Base-by-base conservation (phyloP, 805 yeast species). In the Torulaspora indica region DNA sequence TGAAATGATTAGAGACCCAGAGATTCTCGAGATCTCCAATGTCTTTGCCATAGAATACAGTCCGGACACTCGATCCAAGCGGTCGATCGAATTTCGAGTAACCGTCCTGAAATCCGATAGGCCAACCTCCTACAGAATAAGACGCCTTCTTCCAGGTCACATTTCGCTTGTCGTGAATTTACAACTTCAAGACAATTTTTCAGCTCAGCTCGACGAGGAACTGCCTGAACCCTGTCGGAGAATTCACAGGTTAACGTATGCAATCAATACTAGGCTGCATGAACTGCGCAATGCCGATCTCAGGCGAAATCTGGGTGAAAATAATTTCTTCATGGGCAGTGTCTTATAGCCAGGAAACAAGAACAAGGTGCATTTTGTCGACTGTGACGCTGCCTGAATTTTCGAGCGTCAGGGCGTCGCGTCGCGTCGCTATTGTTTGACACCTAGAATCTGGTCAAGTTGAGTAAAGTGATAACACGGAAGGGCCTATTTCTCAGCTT, bases 261-360 rank as follows among this genome's bases (percentile, higher is more conserved):
- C 45, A 8, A 28, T 58, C 7, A 37, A 54, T 12, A 49, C 24
- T 27, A 43, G 40, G 27, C 18, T 43, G 2, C 29, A 43, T 15
- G 55, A 48, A 33, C 45, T 60, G 35, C 48, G 61, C 30, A 51
- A 53, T 20, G 48, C 46, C 15, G 62, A 61, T 17, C 49, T 63
- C 17, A 56, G 63, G 35, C 58, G 62, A 35, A 56, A 58, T 36
- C 43, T 61, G 24, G 67, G 66, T 23, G 62, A 60, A 36, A 61
- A 60, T 37, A 56, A 55, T 38, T 58, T 59, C 40, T 17, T 48
- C 10, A 37, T 44, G 43, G 42, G 30, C 23, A 13, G n/a, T 24
- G 17, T 13, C 18, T n/a, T 14, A 27, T 31, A 39, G 22, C 3
- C 20, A 8, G 7, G 20, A 7, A 8, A 4, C 10, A 13, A 18